These are phyloP conservation scores for Cladosporium sp. DNA, from an alignment of 2,329 filamentous ascomycete genomes.

Conservation along the genomic window DNA sequence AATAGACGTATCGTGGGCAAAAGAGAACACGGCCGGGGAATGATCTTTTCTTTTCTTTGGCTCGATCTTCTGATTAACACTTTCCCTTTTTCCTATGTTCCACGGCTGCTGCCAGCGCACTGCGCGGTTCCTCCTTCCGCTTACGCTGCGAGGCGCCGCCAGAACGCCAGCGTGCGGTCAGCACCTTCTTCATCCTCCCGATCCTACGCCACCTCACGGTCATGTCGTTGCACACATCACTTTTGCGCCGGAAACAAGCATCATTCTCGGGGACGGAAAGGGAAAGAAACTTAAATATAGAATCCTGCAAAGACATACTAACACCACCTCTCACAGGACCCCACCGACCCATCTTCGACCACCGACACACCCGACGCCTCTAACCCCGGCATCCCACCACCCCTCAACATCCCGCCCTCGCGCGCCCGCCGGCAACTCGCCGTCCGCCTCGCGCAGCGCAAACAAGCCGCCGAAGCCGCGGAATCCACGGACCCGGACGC, in stretches of 20 bases:
- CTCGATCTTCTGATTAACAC: not conserved
- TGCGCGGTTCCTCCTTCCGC: not conserved
- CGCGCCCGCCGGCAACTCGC: constrained; percentile 84
- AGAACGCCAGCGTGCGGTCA: constrained; percentile 5
- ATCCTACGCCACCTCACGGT: not conserved
- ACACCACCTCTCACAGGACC: not conserved
- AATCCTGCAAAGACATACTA: not conserved
- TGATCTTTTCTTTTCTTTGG: constrained; percentile 1
- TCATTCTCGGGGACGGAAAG: too few species aligned
- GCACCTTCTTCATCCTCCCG: constrained; percentile 8
- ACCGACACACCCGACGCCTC: constrained; percentile 1
- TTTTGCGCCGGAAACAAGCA: too few species aligned
- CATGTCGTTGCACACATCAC: too few species aligned
- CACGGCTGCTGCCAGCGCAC: not conserved
- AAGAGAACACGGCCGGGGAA: constrained; percentile 8
- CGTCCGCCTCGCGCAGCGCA: constrained; percentile 62
- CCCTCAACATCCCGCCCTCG: constrained; percentile 78
- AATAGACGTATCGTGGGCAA: constrained; percentile 11
- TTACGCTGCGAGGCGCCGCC: not conserved
- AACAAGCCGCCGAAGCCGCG: constrained; percentile 24
- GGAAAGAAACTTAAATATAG: not conserved
- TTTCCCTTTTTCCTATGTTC: constrained; percentile 1
- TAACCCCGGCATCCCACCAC: constrained; percentile 51
- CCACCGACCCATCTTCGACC: constrained; percentile 2
- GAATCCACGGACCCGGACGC: constrained; percentile 28